Percentiles rank a stretch among this genome's conserved stretches.
phyloP scores from a whole-genome alignment of 352 stramenopile species.

The Globisporangium canariense region DNA sequence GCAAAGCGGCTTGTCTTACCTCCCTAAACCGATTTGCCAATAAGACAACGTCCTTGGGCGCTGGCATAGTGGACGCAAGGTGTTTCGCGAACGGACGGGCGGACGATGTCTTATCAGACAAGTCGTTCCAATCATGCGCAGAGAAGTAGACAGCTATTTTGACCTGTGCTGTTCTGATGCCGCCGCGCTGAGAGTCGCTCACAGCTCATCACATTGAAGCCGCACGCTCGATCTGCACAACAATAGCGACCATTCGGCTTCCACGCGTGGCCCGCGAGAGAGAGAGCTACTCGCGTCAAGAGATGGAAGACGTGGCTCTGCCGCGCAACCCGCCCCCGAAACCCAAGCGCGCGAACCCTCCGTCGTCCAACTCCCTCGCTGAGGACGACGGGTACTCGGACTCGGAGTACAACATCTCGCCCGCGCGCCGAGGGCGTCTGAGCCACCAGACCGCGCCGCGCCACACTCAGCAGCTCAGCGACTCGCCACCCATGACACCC shows the following conservation, averaged over 20 bases:
- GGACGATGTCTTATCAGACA: no score
- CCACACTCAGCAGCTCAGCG: slow-evolving; percentile 24
- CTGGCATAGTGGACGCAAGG: no score
- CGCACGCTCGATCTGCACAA: not conserved
- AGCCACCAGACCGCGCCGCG: slow-evolving; percentile 26
- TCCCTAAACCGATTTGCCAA: no score
- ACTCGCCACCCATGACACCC: slow-evolving; percentile 61
- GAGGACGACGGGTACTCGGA: slow-evolving; percentile 68
- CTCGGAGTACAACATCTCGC: slow-evolving; percentile 56
- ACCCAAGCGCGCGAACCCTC: slow-evolving; percentile 61
- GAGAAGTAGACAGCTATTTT: no score
- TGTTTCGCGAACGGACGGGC: no score
- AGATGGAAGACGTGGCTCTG: slow-evolving; percentile 56
- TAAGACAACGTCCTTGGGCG: no score
- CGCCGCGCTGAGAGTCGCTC: not conserved
- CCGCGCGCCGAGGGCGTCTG: slow-evolving; percentile 52
- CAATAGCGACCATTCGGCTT: slow-evolving; percentile 21
- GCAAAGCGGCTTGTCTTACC: no score
- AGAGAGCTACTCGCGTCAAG: slow-evolving; percentile 11
- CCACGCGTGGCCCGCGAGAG: slow-evolving; percentile 17
- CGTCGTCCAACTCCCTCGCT: slow-evolving; percentile 20
- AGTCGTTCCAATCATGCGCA: no score
- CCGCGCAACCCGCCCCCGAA: slow-evolving; percentile 65
- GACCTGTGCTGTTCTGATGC: not conserved
- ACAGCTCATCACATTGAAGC: not conserved